Percentiles rank a stretch among this genome's conserved stretches.
phyloP scores from a whole-genome alignment of 129 eudicot genomes.

The Calendula officinalis region DNA sequence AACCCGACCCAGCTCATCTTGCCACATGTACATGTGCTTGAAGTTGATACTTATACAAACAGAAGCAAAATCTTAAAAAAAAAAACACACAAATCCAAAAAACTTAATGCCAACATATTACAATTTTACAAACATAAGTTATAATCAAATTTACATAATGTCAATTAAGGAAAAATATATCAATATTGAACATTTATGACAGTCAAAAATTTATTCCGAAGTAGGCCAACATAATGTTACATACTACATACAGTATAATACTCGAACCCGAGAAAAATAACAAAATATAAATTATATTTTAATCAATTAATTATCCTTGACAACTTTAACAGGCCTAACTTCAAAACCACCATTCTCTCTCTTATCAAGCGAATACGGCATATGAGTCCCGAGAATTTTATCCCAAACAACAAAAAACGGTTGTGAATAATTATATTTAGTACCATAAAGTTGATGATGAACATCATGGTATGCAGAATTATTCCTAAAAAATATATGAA shows the following conservation, averaged over 20 bases:
- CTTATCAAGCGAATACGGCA: constrained; percentile 77
- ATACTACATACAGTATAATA: constrained; percentile 9
- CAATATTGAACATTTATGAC: constrained; percentile 23
- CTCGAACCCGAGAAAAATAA: constrained; percentile 14
- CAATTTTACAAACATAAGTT: constrained; percentile 26
- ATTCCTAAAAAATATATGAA: constrained; percentile 69
- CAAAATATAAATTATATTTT: background rate
- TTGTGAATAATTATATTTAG: constrained; percentile 76
- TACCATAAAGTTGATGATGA: constrained; percentile 89
- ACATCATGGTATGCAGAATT: constrained; percentile 91
- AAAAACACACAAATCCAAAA: background rate
- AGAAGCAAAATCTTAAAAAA: too few species aligned
- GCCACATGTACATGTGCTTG: too few species aligned
- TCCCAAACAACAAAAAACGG: constrained; percentile 93
- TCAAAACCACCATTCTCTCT: constrained; percentile 76
- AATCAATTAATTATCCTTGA: constrained; percentile 49
- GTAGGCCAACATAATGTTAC: constrained; percentile 31
- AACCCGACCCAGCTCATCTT: too few species aligned
- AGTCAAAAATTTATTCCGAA: constrained; percentile 3
- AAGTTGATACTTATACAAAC: too few species aligned
- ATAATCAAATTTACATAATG: constrained; percentile 12
- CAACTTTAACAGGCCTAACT: constrained; percentile 70
- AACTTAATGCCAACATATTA: constrained; percentile 19
- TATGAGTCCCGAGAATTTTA: constrained; percentile 71
- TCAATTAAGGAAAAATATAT: background rate